Conservation (phyloP, 352 stramenopile genomes). For the Pythium insidiosum region DNA sequence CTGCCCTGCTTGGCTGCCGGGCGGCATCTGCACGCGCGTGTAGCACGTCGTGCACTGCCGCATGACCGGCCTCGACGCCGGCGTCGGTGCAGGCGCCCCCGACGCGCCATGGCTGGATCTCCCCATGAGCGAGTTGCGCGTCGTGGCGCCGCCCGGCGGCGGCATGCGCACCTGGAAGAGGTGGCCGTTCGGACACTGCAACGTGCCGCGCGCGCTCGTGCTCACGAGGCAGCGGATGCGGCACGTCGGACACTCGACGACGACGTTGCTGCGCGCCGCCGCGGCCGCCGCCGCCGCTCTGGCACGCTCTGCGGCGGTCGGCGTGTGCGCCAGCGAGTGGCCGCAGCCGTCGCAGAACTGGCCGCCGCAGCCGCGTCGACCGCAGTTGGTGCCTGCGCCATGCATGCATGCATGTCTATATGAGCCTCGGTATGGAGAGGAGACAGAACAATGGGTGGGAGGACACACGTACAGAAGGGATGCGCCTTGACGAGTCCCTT, state of each 20-base stretch:
- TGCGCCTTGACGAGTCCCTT: constrained; percentile 80
- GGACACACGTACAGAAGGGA: constrained; percentile 53
- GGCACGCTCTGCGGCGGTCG: constrained; percentile 28
- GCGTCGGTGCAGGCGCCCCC: constrained; percentile 10
- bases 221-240: constrained; percentile 35
- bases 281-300: constrained; percentile 15
- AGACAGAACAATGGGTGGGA: background rate
- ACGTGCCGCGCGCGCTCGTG: constrained; percentile 24
- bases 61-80: constrained; percentile 50
- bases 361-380: constrained; percentile 28
- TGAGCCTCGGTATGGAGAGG: background rate
- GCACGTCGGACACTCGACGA: constrained; percentile 34
- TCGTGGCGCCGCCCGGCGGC: constrained; percentile 9
- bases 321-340: constrained; percentile 31
- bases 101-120: too few species aligned
- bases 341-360: constrained; percentile 30
- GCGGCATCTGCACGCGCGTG: constrained; percentile 83
- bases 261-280: constrained; percentile 24
- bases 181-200: constrained; percentile 39
- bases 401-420: background rate
- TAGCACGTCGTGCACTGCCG: constrained; percentile 82
- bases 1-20: constrained; percentile 72
- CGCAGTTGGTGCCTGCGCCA: constrained; percentile 23
- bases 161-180: constrained; percentile 36
- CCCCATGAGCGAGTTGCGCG: constrained; percentile 17